Conservation (phyloP, 768 basidiomycete species). For the Leccinum pellstonianum region DNA sequence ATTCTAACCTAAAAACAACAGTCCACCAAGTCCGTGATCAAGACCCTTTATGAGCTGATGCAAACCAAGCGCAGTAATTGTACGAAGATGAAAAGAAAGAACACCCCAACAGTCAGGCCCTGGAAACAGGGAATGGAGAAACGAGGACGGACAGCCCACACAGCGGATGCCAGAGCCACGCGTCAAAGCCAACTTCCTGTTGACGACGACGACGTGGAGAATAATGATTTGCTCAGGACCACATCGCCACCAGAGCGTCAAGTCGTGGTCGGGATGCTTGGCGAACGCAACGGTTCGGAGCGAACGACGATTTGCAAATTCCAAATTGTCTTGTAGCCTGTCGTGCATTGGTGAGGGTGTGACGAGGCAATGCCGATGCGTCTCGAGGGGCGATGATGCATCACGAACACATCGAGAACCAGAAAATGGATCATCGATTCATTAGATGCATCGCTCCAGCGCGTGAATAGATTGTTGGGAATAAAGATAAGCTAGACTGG, state of each 20-base stretch:
- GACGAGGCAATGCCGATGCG: too few relatives aligned
- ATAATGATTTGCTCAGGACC: background rate
- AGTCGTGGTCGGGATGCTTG: background rate
- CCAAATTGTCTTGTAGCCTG: background rate
- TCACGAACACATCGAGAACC: background rate
- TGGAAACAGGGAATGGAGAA: background rate
- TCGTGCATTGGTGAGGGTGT: background rate
- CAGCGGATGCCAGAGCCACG: background rate
- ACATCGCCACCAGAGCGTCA: background rate
- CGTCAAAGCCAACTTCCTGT: background rate
- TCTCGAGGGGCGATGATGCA: background rate
- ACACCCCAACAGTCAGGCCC: background rate
- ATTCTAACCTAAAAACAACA: background rate
- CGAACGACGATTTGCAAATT: background rate
- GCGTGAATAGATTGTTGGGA: conserved; percentile 9
- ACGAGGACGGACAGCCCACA: background rate
- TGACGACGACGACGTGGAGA: background rate
- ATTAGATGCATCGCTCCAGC: conserved; percentile 1
- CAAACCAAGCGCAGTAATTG: background rate
- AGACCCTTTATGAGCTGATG: background rate
- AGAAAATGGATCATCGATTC: background rate
- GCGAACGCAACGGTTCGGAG: background rate
- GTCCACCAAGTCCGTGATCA: background rate
- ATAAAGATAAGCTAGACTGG: conserved; percentile 8
- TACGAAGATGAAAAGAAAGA: background rate